Evolutionary conservation across 495 filamentous ascomycete genomes (phyloP), one percentile per base, ranked within the genome.

Genomic region (Xylaria sp.): DNA sequence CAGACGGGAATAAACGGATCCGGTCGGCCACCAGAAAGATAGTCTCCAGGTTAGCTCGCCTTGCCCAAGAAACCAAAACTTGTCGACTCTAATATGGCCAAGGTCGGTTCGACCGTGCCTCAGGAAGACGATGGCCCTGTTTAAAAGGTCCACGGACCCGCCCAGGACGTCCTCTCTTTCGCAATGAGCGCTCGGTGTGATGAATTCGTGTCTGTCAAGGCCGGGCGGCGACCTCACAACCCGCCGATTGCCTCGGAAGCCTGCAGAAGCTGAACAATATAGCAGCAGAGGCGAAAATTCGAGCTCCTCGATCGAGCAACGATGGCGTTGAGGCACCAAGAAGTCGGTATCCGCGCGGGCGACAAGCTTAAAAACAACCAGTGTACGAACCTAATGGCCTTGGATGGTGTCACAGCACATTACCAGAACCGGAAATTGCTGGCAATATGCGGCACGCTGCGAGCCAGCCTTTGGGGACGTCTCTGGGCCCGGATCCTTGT

Each of bases 1-100:
- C 24, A 71, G 59, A 63, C 69, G 69, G 69, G 50, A 48, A 70
- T 59, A 71, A 41, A 66, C 33, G 37, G 40, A 71, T 66, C 69
- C 69, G 69, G 43, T 66, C 69, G 19, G 48, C 61, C 69, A 59
- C 61, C 55, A 24, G 43, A 59, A 31, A 44, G 50, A 46, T 26
- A 9, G 48, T 26, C 40, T 40, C 26, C n/a, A n/a, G n/a, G n/a
- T n/a, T 17, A 29, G 53, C 17, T 46, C 37, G 66, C 48, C 41
- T 46, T 46, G 66, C 35, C n/a, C 37, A 37, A 35, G 52, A 40
- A 44, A 35, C 7, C 40, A 52, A 40, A 44, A 35, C 7, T 26
- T 59, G 21, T 46, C 21, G 66, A 40, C 15, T n/a, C 29, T 58
- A 35, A 53, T 53, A 68, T 59, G 15, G n/a, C 15, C 65, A 11